Conservation (phyloP, 169 alveolate genomes). For the Plasmodium billcollinsi region DNA sequence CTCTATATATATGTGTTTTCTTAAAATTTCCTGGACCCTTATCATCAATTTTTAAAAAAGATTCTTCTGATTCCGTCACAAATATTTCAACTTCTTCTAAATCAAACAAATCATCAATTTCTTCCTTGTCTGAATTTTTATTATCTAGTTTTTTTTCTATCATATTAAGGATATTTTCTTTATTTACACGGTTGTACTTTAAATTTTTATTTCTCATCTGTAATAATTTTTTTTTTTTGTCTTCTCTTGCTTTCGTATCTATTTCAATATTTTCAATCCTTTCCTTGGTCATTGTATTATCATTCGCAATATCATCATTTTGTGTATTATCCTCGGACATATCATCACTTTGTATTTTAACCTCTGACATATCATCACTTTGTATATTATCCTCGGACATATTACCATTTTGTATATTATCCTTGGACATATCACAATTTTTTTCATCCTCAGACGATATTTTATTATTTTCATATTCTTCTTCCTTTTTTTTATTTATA, state of each 20-base stretch:
- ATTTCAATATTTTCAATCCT: neutral
- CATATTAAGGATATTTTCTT: constrained; percentile 6
- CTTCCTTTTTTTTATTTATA: constrained; percentile 28
- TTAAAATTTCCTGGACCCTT: neutral
- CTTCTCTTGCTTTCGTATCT: constrained; percentile 10
- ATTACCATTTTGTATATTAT: neutral
- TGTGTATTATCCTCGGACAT: neutral
- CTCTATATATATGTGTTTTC: constrained; percentile 54
- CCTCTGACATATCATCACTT: neutral
- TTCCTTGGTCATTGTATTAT: neutral
- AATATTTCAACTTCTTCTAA: constrained; percentile 36
- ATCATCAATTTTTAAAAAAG: constrained; percentile 60
- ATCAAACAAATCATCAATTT: constrained; percentile 18
- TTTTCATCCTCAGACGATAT: neutral
- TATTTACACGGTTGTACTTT: constrained; percentile 33
- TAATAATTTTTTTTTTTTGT: constrained; percentile 21
- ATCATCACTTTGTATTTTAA: neutral
- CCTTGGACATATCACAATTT: neutral
- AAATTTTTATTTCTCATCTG: constrained; percentile 45
- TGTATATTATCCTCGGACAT: neutral
- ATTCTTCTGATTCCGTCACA: constrained; percentile 51
- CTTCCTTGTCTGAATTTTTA: neutral
- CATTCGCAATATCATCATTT: neutral
- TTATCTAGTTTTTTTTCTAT: constrained; percentile 6
- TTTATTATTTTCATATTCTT: neutral